Base-by-base conservation (phyloP, 345 rosid species). In the Eucalyptus sp. region DNA sequence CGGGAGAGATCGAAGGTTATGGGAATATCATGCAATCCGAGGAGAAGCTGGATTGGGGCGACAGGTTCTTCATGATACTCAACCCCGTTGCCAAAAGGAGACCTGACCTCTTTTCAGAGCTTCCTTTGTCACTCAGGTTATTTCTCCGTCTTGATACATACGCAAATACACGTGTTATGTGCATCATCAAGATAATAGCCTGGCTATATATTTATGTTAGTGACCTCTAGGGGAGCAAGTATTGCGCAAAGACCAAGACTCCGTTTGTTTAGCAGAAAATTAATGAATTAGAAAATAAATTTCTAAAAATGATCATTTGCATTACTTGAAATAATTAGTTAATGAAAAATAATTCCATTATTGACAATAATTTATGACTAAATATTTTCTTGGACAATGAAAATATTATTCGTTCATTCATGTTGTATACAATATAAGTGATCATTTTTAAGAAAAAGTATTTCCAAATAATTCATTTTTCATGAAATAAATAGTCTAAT, bases 81-180 rank as follows among this genome's bases (percentile, higher is more conserved):
- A 90, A 90, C 87, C 94, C 94, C 29, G 50, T 87, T 48, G 62
- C 90, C 7, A 62, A 86, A 84, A 90, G 93, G 80, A 92, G 87
- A 66, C 49, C 91, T 13, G 93, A 92, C 37, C 92, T 94, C 11
- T 49, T 94, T 18, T 92, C 95, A 24, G 89, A 91, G 87, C 92
- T 93, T 87, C 94, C 91, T 88, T 76, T 92, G 56, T 89, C 93
- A 44, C 50, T 92, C 13, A 94, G 93, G 95, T 93, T 5, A 49
- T 58, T 29, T 54, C 29, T 44, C 31, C 20, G 29, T 86, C 18
- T 60, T 22, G 41, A 51, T 11, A 31, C 5, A 62, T 62, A n/a
- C 33, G n/a, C 29, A 62, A 27, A 27, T 11, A 27, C 68, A 62
- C 33, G 6, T 62, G 31, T 62, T 27, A 62, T 27, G 7, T 62